Evolutionary conservation across 345 rosid genomes (phyloP).

Genomic region (Brassica carinata): DNA sequence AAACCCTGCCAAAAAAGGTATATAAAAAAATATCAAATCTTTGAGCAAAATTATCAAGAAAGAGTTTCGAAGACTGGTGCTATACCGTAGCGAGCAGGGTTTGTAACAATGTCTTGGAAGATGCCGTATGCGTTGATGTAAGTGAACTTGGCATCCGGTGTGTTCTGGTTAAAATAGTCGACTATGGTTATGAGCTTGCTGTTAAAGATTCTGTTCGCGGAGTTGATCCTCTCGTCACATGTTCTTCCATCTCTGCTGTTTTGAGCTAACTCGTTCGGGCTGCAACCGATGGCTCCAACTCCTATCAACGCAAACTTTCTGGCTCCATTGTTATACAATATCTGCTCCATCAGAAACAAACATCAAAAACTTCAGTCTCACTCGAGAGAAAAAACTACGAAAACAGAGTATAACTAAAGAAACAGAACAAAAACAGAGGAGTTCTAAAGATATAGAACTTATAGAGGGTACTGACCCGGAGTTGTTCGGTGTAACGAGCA

Average conservation of each 20-base stretch:
- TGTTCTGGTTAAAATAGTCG: slow-evolving; percentile 56
- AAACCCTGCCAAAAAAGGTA: slow-evolving; percentile 44
- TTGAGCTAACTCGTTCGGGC: slow-evolving; percentile 78
- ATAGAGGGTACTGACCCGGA: slow-evolving; percentile 44
- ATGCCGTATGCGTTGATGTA: slow-evolving; percentile 75
- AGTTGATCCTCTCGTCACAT: slow-evolving; percentile 62
- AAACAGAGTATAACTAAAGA: not conserved
- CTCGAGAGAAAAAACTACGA: not conserved
- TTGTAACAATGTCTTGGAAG: slow-evolving; percentile 62
- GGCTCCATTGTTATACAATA: slow-evolving; percentile 72
- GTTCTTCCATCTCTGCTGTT: slow-evolving; percentile 70
- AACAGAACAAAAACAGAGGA: not conserved
- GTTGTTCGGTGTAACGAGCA: slow-evolving; percentile 61
- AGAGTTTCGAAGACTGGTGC: not conserved
- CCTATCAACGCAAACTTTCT: slow-evolving; percentile 82
- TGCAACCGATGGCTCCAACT: slow-evolving; percentile 85
- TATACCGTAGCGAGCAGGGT: slow-evolving; percentile 45
- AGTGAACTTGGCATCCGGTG: slow-evolving; percentile 64
- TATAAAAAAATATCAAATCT: not conserved
- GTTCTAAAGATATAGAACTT: not conserved
- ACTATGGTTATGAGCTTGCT: slow-evolving; percentile 68
- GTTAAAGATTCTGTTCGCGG: slow-evolving; percentile 77
- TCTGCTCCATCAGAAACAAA: slow-evolving; percentile 40
- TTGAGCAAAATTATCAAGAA: not conserved
- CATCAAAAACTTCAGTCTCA: not conserved